Evolutionary conservation across 257 asterid genomes (phyloP).

Genomic region (Fraxinus pennsylvanica): DNA sequence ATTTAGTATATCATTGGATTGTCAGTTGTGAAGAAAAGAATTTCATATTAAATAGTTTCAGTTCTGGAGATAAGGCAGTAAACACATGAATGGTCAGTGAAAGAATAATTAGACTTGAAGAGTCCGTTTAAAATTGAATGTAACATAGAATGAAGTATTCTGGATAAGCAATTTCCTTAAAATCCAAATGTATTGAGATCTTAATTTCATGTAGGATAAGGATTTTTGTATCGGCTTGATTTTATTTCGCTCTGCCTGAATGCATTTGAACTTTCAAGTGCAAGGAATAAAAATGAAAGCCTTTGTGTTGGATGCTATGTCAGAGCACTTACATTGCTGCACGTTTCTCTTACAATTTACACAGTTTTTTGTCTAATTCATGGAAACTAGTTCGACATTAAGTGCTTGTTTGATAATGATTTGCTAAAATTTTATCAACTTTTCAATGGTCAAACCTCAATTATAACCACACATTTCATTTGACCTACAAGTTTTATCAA

Average conservation of each 20-base stretch:
- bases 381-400: not conserved
- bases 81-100: not conserved
- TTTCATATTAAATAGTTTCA: not conserved
- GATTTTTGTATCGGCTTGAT: not conserved
- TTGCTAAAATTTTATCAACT: too few species aligned
- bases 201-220: not conserved
- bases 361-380: not conserved
- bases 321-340: not conserved
- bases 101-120: not conserved
- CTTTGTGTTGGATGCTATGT: not conserved
- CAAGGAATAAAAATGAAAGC: not conserved
- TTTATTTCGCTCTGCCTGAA: not conserved
- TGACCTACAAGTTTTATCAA: too few species aligned
- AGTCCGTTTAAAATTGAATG: not conserved
- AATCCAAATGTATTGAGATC: not conserved
- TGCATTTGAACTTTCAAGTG: not conserved
- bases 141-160: not conserved
- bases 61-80: not conserved
- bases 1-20: not conserved
- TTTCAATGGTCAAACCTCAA: too few species aligned
- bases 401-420: not conserved
- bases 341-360: conserved; percentile 12
- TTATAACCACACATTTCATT: too few species aligned
- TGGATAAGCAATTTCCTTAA: not conserved
- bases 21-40: not conserved